phyloP scores from a whole-genome alignment of 441 rosid genomes.

The Erodium chrysanthum region DNA sequence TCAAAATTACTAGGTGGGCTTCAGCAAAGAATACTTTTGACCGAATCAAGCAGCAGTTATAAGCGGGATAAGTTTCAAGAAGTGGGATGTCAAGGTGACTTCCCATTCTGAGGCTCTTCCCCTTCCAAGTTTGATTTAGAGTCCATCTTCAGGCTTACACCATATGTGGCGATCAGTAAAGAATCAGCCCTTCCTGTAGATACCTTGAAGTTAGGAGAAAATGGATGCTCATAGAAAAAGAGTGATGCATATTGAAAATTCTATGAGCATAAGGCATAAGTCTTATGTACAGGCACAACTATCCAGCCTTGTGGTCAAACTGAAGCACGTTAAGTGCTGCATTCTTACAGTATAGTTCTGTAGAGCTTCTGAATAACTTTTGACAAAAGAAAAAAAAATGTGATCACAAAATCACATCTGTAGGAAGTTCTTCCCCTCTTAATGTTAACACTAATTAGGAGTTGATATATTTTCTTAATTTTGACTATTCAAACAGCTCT shows the following conservation, averaged over 20 bases:
- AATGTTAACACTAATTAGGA: too few relatives aligned
- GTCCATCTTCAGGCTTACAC: slow-evolving; percentile 38
- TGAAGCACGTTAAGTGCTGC: background rate
- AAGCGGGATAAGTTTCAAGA: background rate
- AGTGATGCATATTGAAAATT: background rate
- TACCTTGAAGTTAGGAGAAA: background rate
- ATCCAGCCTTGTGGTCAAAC: background rate
- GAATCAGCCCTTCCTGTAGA: slow-evolving; percentile 79
- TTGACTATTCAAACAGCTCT: background rate
- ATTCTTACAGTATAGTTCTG: background rate
- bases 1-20: background rate
- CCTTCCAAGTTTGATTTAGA: background rate
- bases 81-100: background rate
- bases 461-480: too few relatives aligned
- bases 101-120: background rate
- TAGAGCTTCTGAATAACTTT: background rate
- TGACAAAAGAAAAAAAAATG: too few relatives aligned
- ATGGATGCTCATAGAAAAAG: background rate
- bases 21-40: too few relatives aligned
- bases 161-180: slow-evolving; percentile 67
- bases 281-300: background rate
- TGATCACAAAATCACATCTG: background rate
- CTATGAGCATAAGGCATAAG: too few relatives aligned
- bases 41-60: background rate
- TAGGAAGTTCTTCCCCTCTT: background rate